Percentiles rank a stretch among this genome's conserved stretches.
Evolutionary conservation across 768 basidiomycete genomes (phyloP).

Genomic region (Harrya chromipes): DNA sequence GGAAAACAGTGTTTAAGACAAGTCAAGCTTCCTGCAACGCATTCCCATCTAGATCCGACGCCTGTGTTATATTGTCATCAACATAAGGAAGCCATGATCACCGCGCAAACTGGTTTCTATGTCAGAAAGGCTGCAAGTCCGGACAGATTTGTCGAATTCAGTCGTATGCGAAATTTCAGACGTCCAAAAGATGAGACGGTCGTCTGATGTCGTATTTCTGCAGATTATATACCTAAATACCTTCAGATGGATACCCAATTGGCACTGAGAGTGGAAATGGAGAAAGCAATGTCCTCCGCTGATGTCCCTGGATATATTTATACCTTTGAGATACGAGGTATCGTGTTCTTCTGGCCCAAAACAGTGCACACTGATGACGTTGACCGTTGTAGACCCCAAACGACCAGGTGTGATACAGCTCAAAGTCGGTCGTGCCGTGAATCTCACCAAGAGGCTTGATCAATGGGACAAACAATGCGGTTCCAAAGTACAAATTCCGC

Average conservation of each 20-base stretch:
- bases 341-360: slow-evolving; percentile 2
- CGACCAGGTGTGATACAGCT: slow-evolving; percentile 49
- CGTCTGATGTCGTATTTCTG: slow-evolving; percentile 6
- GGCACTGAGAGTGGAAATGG: slow-evolving; percentile 53
- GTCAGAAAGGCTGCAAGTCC: slow-evolving; percentile 39
- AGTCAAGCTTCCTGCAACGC: slow-evolving; percentile 43
- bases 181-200: neutral
- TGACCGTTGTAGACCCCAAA: slow-evolving; percentile 26
- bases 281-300: slow-evolving; percentile 46
- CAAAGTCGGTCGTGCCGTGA: slow-evolving; percentile 78
- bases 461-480: slow-evolving; percentile 83
- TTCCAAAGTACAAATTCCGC: slow-evolving; percentile 68
- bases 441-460: slow-evolving; percentile 67
- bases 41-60: slow-evolving; percentile 24
- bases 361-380: slow-evolving; percentile 4
- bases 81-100: slow-evolving; percentile 55
- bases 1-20: slow-evolving; percentile 59
- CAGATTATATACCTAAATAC: slow-evolving; percentile 72
- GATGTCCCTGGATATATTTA: slow-evolving; percentile 81
- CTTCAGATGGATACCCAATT: slow-evolving; percentile 58
- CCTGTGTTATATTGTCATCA: slow-evolving; percentile 56
- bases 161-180: slow-evolving; percentile 37
- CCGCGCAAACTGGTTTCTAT: slow-evolving; percentile 52
- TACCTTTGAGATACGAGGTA: slow-evolving; percentile 75
- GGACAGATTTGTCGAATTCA: slow-evolving; percentile 53